These are phyloP conservation scores for Jaltomata sinuosa DNA, from an alignment of 257 asterid species.

Conservation along the genomic window DNA sequence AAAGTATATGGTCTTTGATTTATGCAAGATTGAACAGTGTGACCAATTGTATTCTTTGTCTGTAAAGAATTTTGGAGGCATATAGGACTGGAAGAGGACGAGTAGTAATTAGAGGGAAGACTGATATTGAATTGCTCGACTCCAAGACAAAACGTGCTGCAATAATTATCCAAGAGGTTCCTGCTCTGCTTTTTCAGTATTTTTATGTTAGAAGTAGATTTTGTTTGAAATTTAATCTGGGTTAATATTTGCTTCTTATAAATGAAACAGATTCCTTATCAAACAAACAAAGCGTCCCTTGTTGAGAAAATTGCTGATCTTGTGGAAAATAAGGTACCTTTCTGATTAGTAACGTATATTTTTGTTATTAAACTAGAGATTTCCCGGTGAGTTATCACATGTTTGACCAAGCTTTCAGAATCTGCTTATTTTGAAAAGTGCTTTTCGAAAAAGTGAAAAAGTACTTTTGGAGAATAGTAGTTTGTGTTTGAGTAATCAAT, in stretches of 20 bases:
- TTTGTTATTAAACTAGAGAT: not conserved
- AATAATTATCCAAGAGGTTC: conserved; percentile 92
- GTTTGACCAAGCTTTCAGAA: not conserved
- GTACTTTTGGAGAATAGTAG: not conserved
- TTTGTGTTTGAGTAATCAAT: not conserved
- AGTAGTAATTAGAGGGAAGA: conserved; percentile 86
- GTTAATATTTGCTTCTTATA: conserved; percentile 5
- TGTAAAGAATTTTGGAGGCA: conserved; percentile 67
- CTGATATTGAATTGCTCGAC: conserved; percentile 83
- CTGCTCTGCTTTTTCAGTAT: conserved; percentile 1
- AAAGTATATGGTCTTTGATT: not conserved
- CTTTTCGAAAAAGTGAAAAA: not conserved
- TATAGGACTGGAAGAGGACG: conserved; percentile 95
- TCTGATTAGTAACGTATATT: not conserved
- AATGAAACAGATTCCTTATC: conserved; percentile 80
- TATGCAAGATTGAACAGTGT: not conserved
- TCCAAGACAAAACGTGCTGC: conserved; percentile 76
- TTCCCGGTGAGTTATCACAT: not conserved
- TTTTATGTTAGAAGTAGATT: not conserved
- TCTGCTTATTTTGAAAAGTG: not conserved
- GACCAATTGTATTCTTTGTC: not conserved
- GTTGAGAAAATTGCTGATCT: conserved; percentile 95
- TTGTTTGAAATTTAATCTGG: not conserved
- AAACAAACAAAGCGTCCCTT: conserved; percentile 93
- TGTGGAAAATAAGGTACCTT: conserved; percentile 78